Evolutionary conservation across 257 asterid species (phyloP).

Genomic region (Petrea volubilis): DNA sequence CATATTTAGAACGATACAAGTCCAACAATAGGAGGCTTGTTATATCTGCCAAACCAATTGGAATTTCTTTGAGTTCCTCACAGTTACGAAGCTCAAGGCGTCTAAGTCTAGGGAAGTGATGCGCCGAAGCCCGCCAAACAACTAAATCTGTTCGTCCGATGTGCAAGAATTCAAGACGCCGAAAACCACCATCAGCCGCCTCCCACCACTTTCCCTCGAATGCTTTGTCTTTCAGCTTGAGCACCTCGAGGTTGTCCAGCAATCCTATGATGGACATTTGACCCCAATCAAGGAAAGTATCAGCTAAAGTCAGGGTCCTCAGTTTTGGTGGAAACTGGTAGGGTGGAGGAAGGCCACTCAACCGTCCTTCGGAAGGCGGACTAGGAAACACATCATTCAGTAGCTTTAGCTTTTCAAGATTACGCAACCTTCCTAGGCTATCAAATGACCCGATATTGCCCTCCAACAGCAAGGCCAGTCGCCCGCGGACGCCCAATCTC

Average conservation of each 20-base stretch:
- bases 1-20: not conserved
- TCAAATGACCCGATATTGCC: not conserved
- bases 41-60: slow-evolving; percentile 12
- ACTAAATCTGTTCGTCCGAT: slow-evolving; percentile 26
- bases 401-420: slow-evolving; percentile 33
- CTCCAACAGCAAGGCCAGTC: not conserved
- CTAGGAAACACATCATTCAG: slow-evolving; percentile 8
- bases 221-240: slow-evolving; percentile 32
- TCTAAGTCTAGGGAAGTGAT: slow-evolving; percentile 11
- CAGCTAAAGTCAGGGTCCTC: slow-evolving; percentile 32
- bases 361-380: not conserved
- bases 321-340: slow-evolving; percentile 29
- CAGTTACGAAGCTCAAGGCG: slow-evolving; percentile 33
- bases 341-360: slow-evolving; percentile 23
- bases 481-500: not conserved
- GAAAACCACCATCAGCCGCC: slow-evolving; percentile 19
- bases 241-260: slow-evolving; percentile 31
- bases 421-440: not conserved
- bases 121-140: slow-evolving; percentile 8
- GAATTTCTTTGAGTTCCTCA: slow-evolving; percentile 11
- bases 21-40: slow-evolving; percentile 7
- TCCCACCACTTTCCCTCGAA: slow-evolving; percentile 7
- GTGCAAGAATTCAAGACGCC: slow-evolving; percentile 13
- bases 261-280: slow-evolving; percentile 25
- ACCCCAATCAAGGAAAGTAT: slow-evolving; percentile 28